Evolutionary conservation across 2,329 filamentous ascomycete species (phyloP).

Genomic region (Aspergillus caelatus): DNA sequence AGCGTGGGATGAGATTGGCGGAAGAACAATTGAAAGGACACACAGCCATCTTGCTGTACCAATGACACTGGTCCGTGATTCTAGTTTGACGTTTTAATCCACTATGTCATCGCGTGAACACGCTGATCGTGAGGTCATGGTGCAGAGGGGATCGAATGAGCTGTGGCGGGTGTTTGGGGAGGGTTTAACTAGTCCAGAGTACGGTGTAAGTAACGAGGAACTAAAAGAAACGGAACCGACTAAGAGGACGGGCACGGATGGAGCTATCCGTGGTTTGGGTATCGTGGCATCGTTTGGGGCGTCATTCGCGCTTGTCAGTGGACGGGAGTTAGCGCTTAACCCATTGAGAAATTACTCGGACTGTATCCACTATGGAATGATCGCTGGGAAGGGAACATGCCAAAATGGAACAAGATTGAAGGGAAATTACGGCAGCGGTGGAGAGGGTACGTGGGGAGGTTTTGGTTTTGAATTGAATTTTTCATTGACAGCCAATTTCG

Average conservation of each 20-base stretch:
- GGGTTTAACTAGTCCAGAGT: no score
- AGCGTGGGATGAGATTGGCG: not conserved
- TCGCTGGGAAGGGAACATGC: not conserved
- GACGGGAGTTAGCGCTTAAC: not conserved
- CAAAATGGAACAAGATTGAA: not conserved
- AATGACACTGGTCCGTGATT: not conserved
- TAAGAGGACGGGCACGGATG: not conserved
- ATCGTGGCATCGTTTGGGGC: not conserved
- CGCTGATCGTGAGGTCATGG: conserved; percentile 11
- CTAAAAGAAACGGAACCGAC: not conserved
- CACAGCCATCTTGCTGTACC: not conserved
- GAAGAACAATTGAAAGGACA: not conserved
- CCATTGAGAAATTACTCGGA: not conserved
- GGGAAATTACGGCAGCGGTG: not conserved
- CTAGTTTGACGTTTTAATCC: not conserved
- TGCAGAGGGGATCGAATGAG: not conserved
- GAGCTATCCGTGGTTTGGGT: not conserved
- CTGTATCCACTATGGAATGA: not conserved
- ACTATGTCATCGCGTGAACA: not conserved
- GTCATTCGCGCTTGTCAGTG: not conserved
- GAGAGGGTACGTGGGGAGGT: not conserved
- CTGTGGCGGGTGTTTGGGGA: not conserved
- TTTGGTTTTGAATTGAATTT: not conserved
- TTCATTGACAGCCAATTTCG: not conserved
- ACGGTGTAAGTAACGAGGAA: not conserved